Percentiles rank a stretch among this genome's conserved stretches.
Conservation (phyloP, 169 alveolate species). For the Eimeria nieschulzi region DNA sequence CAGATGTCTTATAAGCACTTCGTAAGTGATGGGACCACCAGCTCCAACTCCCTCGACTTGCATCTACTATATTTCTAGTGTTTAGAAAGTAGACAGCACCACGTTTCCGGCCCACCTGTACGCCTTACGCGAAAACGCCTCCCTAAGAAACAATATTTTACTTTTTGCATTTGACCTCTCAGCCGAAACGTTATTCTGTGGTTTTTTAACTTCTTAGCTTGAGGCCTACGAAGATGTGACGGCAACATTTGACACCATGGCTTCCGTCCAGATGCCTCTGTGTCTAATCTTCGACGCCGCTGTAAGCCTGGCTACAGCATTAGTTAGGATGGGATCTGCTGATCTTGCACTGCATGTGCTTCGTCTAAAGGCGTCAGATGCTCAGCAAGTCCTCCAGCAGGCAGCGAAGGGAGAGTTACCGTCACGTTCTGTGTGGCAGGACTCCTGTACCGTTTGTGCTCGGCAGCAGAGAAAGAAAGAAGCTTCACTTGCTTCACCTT, state of each 20-base stretch:
- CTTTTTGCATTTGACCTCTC: background rate
- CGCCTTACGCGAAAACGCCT: too few relatives aligned
- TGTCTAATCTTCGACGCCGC: slow-evolving; percentile 43
- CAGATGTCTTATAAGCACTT: slow-evolving; percentile 36
- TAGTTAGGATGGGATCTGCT: slow-evolving; percentile 23
- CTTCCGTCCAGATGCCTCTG: slow-evolving; percentile 3
- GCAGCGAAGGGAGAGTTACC: background rate
- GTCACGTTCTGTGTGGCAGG: background rate
- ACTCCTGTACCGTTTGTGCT: slow-evolving; percentile 3
- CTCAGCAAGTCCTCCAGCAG: background rate
- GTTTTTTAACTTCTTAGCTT: slow-evolving; percentile 11
- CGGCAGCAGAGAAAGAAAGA: slow-evolving; percentile 26
- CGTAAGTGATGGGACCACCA: slow-evolving; percentile 2
- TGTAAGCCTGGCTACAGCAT: slow-evolving; percentile 17
- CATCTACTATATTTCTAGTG: too few relatives aligned
- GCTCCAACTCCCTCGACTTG: background rate
- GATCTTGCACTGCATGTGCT: slow-evolving; percentile 29
- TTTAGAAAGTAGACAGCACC: too few relatives aligned
- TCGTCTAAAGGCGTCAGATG: slow-evolving; percentile 25
- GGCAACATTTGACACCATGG: slow-evolving; percentile 36
- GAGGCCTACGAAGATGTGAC: slow-evolving; percentile 24
- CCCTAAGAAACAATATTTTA: too few relatives aligned
- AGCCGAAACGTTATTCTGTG: background rate
- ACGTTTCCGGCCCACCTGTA: too few relatives aligned
- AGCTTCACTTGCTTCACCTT: background rate